Base-by-base conservation (phyloP, 768 basidiomycete genomes). In the Filobasidium wieringae region DNA sequence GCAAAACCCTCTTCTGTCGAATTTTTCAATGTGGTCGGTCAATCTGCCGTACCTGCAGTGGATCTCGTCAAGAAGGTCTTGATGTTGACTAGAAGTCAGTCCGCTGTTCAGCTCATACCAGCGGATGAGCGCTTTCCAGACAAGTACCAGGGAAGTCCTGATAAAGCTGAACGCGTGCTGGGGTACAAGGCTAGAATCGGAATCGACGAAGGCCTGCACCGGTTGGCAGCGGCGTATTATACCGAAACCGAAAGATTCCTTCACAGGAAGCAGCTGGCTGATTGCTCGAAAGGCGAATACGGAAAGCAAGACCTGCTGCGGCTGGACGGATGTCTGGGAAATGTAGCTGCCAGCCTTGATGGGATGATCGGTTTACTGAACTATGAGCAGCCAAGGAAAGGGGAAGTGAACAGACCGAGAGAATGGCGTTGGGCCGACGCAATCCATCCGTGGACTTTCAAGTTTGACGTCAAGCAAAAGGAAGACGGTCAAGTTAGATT, bases 201-300 rank as follows among this genome's bases (percentile, higher is more conserved):
- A 34, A 53, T 63, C 29, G 59, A 63, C 17, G 60, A 60, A 37
- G 62, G 62, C 27, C 36, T 63, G n/a, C 26, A 33, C 24, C 24
- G 53, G 40, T 54, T 63, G 15, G 51, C 56, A 33, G 31, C 33
- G 45, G 41, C 45, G 3, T 60, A 59, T 49, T 41, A 30, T 33
- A 45, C 14, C 11, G 22, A 47, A 27, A 47, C 15, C n/a, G 15
- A 22, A 27, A 27, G 2, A 4, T 47, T 17, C n/a, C 17, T 47
- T 4, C 15, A 26, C 7, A 26, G 24, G 2, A 47, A 47, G 29
- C 43, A 27, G 24, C 22, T 24, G 3, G 22, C 14, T 12, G 43
- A 47, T 14, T 47, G 43, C 24, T 27, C 7, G 14, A 19, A 19
- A 2, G 22, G 43, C 7, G 14, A 3, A 12, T 47, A 47, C 14